Conservation (phyloP, 2,329 filamentous ascomycete species). For the Helicocarpus griseus region DNA sequence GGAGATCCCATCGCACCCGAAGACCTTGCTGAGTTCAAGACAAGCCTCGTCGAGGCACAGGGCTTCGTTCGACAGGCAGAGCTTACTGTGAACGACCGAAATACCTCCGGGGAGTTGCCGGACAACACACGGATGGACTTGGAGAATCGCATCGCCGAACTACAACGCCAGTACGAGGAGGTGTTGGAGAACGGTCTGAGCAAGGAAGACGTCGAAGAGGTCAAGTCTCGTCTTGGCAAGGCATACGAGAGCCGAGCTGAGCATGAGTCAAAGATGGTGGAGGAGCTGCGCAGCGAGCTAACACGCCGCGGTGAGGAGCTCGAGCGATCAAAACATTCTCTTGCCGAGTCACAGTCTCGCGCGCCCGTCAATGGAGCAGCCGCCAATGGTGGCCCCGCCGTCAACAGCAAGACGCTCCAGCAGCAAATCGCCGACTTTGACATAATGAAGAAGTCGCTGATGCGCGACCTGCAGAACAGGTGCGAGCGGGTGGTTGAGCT, state of each 20-base stretch:
- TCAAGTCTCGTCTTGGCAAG: conserved; percentile 69
- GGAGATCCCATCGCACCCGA: conserved; percentile 76
- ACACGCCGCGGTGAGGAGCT: conserved; percentile 72
- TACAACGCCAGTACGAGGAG: conserved; percentile 78
- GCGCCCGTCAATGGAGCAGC: conserved; percentile 50
- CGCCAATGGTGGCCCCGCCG: conserved; percentile 48
- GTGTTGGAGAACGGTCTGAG: conserved; percentile 69
- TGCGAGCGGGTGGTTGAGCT: conserved; percentile 97
- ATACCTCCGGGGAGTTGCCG: conserved; percentile 47
- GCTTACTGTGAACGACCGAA: conserved; percentile 65
- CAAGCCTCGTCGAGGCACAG: conserved; percentile 78
- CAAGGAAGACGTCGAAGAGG: conserved; percentile 69
- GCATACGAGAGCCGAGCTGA: conserved; percentile 68
- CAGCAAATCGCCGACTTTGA: conserved; percentile 99
- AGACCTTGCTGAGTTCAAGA: conserved; percentile 65
- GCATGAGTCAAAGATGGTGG: conserved; percentile 60
- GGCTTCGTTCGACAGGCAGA: conserved; percentile 89
- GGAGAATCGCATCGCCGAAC: conserved; percentile 60
- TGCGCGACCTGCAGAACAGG: conserved; percentile 96
- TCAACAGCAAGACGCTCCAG: conserved; percentile 83
- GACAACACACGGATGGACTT: conserved; percentile 60
- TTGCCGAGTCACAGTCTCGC: conserved; percentile 56
- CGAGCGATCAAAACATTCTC: conserved; percentile 64
- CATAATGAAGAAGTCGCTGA: conserved; percentile 98
- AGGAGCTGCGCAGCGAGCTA: conserved; percentile 68